Evolutionary conservation across 768 basidiomycete species (phyloP).

Genomic region (Tricholoma matsutake): DNA sequence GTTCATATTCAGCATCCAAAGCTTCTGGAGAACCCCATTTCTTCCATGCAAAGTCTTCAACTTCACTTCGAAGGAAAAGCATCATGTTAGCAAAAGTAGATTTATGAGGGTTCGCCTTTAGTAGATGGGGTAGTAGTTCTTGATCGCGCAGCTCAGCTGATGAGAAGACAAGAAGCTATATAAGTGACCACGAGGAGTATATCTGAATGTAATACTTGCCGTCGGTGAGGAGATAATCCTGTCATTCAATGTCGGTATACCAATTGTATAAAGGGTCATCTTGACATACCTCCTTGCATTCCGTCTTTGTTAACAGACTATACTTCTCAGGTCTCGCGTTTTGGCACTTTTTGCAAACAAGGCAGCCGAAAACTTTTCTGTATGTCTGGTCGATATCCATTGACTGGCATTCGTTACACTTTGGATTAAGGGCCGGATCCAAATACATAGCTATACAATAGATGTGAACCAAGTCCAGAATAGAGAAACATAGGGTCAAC

Average conservation of each 20-base stretch:
- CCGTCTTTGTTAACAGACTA: conserved; percentile 94
- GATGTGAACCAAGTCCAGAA: conserved; percentile 1
- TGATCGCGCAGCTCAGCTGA: conserved; percentile 92
- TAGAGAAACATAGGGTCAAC: background rate
- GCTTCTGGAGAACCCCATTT: conserved; percentile 97
- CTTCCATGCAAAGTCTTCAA: conserved; percentile 95
- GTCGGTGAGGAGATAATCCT: conserved; percentile 96
- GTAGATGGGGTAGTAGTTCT: conserved; percentile 80
- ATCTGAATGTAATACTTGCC: conserved; percentile 42
- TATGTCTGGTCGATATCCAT: conserved; percentile 85
- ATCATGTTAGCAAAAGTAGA: conserved; percentile 99
- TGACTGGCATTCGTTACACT: conserved; percentile 84
- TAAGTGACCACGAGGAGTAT: background rate
- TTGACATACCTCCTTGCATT: conserved; percentile 83
- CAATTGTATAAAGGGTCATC: background rate
- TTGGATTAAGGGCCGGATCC: conserved; percentile 72
- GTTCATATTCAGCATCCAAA: conserved; percentile 84
- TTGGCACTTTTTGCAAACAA: conserved; percentile 90
- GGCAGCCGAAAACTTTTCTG: conserved; percentile 76
- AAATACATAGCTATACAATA: conserved; percentile 66
- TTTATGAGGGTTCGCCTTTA: conserved; percentile 93
- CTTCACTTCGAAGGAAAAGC: conserved; percentile 91
- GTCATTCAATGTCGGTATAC: conserved; percentile 9
- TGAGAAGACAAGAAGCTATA: background rate
- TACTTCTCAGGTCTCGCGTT: conserved; percentile 89